Evolutionary conservation across 495 filamentous ascomycete species (phyloP).

Genomic region (Aspergillus campestris): DNA sequence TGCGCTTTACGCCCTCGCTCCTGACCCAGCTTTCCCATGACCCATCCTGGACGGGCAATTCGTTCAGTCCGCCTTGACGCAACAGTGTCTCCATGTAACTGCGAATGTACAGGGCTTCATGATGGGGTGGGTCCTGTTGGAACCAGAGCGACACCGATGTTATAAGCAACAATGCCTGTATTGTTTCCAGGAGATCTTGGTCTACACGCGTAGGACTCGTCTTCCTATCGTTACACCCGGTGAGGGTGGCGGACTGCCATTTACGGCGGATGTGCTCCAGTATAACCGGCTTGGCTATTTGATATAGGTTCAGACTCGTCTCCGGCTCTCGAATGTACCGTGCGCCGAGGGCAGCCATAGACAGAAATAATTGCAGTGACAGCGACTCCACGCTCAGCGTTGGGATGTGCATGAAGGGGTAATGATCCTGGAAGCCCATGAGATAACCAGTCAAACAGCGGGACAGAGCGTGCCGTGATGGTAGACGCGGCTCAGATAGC

Average conservation of each 20-base stretch:
- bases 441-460: constrained; percentile 60
- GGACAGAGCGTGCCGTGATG: constrained; percentile 54
- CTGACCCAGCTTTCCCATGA: constrained; percentile 43
- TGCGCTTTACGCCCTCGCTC: constrained; percentile 35
- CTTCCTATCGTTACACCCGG: neutral
- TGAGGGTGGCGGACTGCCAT: constrained; percentile 15
- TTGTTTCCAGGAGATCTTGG: constrained; percentile 21
- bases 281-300: constrained; percentile 30
- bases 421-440: constrained; percentile 58
- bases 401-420: constrained; percentile 60
- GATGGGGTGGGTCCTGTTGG: constrained; percentile 26
- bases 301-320: constrained; percentile 41
- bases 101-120: constrained; percentile 26
- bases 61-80: constrained; percentile 26
- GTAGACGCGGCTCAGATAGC: constrained; percentile 27
- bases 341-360: constrained; percentile 56
- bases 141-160: constrained; percentile 32
- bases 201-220: constrained; percentile 13
- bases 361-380: constrained; percentile 52
- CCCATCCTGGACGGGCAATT: constrained; percentile 24
- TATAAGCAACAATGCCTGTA: constrained; percentile 26
- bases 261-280: constrained; percentile 30
- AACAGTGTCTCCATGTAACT: constrained; percentile 29
- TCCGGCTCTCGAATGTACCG: constrained; percentile 48
- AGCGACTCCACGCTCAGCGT: constrained; percentile 47